A percentile compares a stretch with the other conserved stretches of the same genome.
These are phyloP conservation scores for Hortiboletus flavorubellus DNA, from an alignment of 768 basidiomycete genomes.

Conservation along the genomic window DNA sequence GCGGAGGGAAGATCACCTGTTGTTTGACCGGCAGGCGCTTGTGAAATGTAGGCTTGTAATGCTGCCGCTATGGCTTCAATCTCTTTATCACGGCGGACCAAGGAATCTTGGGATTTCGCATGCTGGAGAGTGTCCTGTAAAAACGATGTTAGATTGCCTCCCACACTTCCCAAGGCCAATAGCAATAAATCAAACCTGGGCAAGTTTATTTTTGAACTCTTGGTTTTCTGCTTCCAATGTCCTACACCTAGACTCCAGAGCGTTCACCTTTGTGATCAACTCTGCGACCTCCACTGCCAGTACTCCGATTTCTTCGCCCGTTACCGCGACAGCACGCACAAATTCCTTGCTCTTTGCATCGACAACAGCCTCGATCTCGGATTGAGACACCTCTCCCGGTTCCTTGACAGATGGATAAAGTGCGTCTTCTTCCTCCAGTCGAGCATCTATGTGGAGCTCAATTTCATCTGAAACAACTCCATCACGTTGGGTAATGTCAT, in stretches of 20 bases:
- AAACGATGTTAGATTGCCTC: background rate
- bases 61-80: slow-evolving; percentile 30
- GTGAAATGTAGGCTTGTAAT: slow-evolving; percentile 31
- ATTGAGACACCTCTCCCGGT: slow-evolving; percentile 13
- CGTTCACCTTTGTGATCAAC: slow-evolving; percentile 29
- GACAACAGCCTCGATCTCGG: slow-evolving; percentile 26
- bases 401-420: slow-evolving; percentile 22
- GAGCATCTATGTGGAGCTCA: slow-evolving; percentile 28
- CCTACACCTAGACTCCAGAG: slow-evolving; percentile 19
- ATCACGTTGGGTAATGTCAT: slow-evolving; percentile 36
- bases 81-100: slow-evolving; percentile 24
- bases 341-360: slow-evolving; percentile 23
- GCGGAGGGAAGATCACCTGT: slow-evolving; percentile 21
- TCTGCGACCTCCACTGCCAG: slow-evolving; percentile 31
- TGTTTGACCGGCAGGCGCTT: slow-evolving; percentile 15
- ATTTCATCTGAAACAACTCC: slow-evolving; percentile 27
- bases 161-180: background rate
- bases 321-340: slow-evolving; percentile 10
- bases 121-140: slow-evolving; percentile 14
- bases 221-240: slow-evolving; percentile 28
- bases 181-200: slow-evolving; percentile 23
- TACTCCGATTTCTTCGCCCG: slow-evolving; percentile 31
- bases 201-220: slow-evolving; percentile 22
- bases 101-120: slow-evolving; percentile 10
- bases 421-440: slow-evolving; percentile 25